These are phyloP conservation scores for Talaromyces adpressus DNA, from an alignment of 495 filamentous ascomycete species.

Conservation along the genomic window DNA sequence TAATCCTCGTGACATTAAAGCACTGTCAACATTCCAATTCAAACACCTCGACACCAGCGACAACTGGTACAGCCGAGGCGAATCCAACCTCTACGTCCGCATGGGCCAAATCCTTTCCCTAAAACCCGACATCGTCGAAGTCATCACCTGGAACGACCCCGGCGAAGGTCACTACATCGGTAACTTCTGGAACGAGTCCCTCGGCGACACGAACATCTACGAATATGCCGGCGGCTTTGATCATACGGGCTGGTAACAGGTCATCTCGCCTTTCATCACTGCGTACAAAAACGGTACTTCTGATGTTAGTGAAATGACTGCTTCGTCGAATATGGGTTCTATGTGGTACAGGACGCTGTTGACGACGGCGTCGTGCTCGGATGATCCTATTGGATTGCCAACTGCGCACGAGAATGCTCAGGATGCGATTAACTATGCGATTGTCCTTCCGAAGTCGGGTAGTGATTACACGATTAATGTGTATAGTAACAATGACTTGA, in stretches of 20 bases:
- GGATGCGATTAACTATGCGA: conserved; percentile 14
- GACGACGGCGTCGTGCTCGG: conserved; percentile 9
- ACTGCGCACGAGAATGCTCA: neutral
- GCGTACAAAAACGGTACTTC: conserved; percentile 26
- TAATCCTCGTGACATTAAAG: too few relatives aligned
- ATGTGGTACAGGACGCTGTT: conserved; percentile 18
- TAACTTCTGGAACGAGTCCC: conserved; percentile 18
- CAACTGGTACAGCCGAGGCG: conserved; percentile 37
- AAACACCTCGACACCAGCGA: conserved; percentile 26
- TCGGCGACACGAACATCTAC: neutral
- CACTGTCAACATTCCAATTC: conserved; percentile 31
- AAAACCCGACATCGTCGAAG: conserved; percentile 20
- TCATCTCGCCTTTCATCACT: conserved; percentile 26
- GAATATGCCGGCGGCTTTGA: conserved; percentile 20
- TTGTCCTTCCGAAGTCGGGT: conserved; percentile 6
- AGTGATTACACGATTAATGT: conserved; percentile 8
- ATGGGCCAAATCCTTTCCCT: conserved; percentile 20
- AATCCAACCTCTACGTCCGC: conserved; percentile 26
- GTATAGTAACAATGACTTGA: conserved; percentile 7
- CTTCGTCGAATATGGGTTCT: conserved; percentile 2
- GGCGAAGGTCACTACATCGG: conserved; percentile 43
- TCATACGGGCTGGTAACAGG: conserved; percentile 26
- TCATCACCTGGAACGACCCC: conserved; percentile 33
- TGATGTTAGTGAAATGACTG: neutral
- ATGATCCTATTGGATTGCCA: neutral